Conservation (phyloP, 2,329 filamentous ascomycete genomes). For the Stemphylium beticola region DNA sequence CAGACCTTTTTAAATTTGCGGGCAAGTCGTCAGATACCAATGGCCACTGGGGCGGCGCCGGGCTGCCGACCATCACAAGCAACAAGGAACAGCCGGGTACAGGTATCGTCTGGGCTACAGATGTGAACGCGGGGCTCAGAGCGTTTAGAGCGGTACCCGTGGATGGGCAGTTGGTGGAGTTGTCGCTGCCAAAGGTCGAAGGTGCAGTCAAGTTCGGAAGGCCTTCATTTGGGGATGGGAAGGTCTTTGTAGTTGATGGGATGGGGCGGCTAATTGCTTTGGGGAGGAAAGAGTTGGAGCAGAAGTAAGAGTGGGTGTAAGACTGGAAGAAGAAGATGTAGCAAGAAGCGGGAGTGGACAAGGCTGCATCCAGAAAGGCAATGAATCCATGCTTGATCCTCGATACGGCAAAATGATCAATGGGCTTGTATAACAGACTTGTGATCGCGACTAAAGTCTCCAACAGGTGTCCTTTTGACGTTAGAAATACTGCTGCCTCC, state of each 20-base stretch:
- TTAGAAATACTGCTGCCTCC: neutral
- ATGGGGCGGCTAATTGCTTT: constrained; percentile 17
- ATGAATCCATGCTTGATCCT: neutral
- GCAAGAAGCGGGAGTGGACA: neutral
- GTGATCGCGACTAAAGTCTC: too few species aligned
- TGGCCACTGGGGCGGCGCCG: constrained; percentile 37
- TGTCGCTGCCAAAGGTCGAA: constrained; percentile 47
- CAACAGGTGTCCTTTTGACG: too few species aligned
- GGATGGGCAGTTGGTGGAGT: constrained; percentile 44
- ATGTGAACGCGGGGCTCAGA: constrained; percentile 48
- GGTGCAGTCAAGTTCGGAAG: constrained; percentile 51
- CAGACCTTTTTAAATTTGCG: constrained; percentile 35
- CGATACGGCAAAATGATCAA: too few species aligned
- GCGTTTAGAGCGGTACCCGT: constrained; percentile 52
- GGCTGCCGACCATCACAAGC: constrained; percentile 48
- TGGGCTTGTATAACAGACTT: too few species aligned
- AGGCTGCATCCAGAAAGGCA: constrained; percentile 11
- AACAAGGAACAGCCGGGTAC: constrained; percentile 43
- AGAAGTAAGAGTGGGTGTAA: neutral
- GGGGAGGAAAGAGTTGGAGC: neutral
- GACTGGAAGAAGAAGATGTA: too few species aligned
- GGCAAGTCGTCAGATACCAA: constrained; percentile 33
- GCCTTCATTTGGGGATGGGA: constrained; percentile 50
- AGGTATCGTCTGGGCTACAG: constrained; percentile 48
- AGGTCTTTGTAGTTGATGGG: constrained; percentile 33